Evolutionary conservation across 1,284 basidiomycete genomes (phyloP), one percentile per base, ranked within the genome.

Genomic region (Tremellales sp.): DNA sequence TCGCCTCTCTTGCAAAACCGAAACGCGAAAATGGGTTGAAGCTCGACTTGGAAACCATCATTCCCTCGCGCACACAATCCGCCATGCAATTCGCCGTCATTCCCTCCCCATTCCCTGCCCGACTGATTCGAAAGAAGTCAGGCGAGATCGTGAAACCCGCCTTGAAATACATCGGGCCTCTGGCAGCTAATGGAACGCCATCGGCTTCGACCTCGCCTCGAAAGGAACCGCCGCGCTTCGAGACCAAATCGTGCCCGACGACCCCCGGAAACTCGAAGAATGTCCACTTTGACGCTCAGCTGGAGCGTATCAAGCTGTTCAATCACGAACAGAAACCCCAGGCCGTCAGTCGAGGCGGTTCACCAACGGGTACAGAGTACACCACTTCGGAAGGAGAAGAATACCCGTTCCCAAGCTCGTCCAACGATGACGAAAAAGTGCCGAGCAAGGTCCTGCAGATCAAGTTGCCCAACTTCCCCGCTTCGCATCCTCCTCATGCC

Each of bases 71-170:
- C 4, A 31, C 52, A 26, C 27, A 54, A 5, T 18, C 35, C 12
- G 51, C 51, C 19, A 25, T 40, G 5, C 46, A 53, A 22, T 56
- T 57, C 10, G 55, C 64, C 14, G 43, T 54, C 34, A 50, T 66
- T 18, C 39, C 50, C n/a, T 67, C 68, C 10, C 61, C 70, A 2
- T 66, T 58, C 40, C 45, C 55, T 34, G 54, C 53, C 12, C 53
- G 56, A 18, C 65, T 85, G 47, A 74, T 87, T 28, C 81, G 90
- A 48, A 95, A 94, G 71, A 95, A 95, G 74, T 90, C 88, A 25
- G 90, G 92, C 27, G 86, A 95, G 73, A 82, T 88, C 1, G 81
- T 97, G 65, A 92, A 92, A 70, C 84, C 90, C 2, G 92, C 91
- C 2, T 79, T 97, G 59, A 95, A 95, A 74, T 76, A 79, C 14